Evolutionary conservation across 2,329 filamentous ascomycete species (phyloP).

Genomic region (Aspergillus piperis): DNA sequence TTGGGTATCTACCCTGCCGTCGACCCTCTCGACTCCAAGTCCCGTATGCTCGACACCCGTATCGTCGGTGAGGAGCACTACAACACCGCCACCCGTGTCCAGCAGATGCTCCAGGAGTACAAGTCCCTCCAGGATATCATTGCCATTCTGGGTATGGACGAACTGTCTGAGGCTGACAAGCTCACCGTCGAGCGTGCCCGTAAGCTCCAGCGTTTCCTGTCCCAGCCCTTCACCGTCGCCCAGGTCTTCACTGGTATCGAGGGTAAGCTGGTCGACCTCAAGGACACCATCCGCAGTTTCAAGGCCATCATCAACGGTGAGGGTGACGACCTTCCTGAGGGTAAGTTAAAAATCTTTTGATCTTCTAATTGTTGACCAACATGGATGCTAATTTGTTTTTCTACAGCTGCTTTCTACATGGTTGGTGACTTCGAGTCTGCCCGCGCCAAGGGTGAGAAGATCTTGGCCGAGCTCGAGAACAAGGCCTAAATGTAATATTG

Average conservation of each 20-base stretch:
- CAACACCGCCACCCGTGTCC: constrained; percentile 87
- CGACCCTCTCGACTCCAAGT: constrained; percentile 99
- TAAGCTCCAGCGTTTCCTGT: constrained; percentile 99
- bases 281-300: constrained; percentile 97
- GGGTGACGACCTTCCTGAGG: constrained; percentile 92
- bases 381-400: constrained; percentile 27
- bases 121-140: constrained; percentile 99
- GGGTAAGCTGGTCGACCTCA: constrained; percentile 94
- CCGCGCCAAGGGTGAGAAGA: constrained; percentile 98
- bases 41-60: constrained; percentile 98
- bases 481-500: constrained; percentile 48
- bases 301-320: constrained; percentile 95
- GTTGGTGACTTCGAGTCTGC: constrained; percentile 94
- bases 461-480: constrained; percentile 86
- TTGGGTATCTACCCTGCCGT: constrained; percentile 99
- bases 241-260: constrained; percentile 77
- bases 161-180: constrained; percentile 98
- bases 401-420: constrained; percentile 81
- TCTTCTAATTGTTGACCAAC: neutral
- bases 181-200: constrained; percentile 99
- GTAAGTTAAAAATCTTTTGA: constrained; percentile 51
- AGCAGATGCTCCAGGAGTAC: constrained; percentile 99
- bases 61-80: constrained; percentile 98
- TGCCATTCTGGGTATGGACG: constrained; percentile 99
- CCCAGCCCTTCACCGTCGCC: constrained; percentile 94